These are phyloP conservation scores for Apiospora marii DNA, from an alignment of 2,329 filamentous ascomycete genomes.

Conservation along the genomic window DNA sequence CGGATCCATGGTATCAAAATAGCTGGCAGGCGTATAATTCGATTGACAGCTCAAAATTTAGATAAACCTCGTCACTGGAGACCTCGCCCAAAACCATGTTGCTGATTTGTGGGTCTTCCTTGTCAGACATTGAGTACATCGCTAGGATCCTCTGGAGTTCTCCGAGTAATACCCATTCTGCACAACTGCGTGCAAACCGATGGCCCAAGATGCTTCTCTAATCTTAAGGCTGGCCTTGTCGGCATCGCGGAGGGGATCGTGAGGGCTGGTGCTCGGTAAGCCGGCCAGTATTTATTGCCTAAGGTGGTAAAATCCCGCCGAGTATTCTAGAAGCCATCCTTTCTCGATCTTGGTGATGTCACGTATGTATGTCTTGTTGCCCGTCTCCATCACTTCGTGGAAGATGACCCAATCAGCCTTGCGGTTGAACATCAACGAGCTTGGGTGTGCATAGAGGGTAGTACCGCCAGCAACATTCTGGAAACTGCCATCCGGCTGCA, in stretches of 20 bases:
- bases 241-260: not conserved
- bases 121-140: not conserved
- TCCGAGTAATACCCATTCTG: not conserved
- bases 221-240: not conserved
- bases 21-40: not conserved
- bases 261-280: not conserved
- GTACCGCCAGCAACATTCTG: slow-evolving; percentile 82
- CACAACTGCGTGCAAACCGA: not conserved
- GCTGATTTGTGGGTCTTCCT: not conserved
- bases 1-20: not conserved
- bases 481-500: slow-evolving; percentile 93
- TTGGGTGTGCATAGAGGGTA: slow-evolving; percentile 86
- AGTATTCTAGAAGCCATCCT: slow-evolving; percentile 90
- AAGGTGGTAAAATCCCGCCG: slow-evolving; percentile 79
- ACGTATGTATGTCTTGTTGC: slow-evolving; percentile 86
- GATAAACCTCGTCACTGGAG: slow-evolving; percentile 6
- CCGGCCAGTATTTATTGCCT: slow-evolving; percentile 45
- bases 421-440: slow-evolving; percentile 92
- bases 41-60: slow-evolving; percentile 8
- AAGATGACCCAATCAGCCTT: slow-evolving; percentile 98
- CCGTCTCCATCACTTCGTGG: slow-evolving; percentile 89
- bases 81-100: not conserved
- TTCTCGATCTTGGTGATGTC: slow-evolving; percentile 95
- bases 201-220: not conserved
- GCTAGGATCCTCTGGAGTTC: not conserved